These are phyloP conservation scores for Trametes polyzona DNA, from an alignment of 1,284 basidiomycete genomes.

Conservation along the genomic window DNA sequence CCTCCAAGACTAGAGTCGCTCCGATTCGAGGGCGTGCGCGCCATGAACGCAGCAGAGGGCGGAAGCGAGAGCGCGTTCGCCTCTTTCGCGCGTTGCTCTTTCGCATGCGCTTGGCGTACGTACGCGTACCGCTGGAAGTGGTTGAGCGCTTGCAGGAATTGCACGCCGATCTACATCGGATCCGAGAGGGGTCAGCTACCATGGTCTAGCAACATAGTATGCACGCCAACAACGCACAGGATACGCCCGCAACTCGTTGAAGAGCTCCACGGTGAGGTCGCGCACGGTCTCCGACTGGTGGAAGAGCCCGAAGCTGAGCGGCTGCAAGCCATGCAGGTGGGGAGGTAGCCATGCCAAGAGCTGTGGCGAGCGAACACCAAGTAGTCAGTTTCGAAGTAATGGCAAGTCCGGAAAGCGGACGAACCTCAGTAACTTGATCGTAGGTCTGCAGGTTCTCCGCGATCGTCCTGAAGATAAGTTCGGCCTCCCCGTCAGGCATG, in stretches of 20 bases:
- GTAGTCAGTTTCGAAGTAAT: neutral
- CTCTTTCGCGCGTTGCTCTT: slow-evolving; percentile 51
- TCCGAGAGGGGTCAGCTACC: no score
- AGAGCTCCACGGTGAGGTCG: slow-evolving; percentile 80
- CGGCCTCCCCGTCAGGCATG: slow-evolving; percentile 67
- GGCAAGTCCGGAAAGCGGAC: slow-evolving; percentile 28
- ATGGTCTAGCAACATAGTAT: no score
- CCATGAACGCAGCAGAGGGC: slow-evolving; percentile 31
- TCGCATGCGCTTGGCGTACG: slow-evolving; percentile 70
- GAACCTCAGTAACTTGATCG: slow-evolving; percentile 89
- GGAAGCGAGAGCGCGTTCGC: slow-evolving; percentile 42
- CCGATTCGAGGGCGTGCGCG: slow-evolving; percentile 51
- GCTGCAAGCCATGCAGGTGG: slow-evolving; percentile 82
- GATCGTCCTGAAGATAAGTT: slow-evolving; percentile 77
- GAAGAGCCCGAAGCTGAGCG: slow-evolving; percentile 88
- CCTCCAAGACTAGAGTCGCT: slow-evolving; percentile 51
- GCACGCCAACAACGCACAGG: slow-evolving; percentile 65
- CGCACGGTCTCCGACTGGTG: slow-evolving; percentile 81
- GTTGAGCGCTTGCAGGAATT: slow-evolving; percentile 85
- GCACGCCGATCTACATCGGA: slow-evolving; percentile 75
- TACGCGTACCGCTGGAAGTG: slow-evolving; percentile 91
- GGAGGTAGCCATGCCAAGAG: slow-evolving; percentile 79
- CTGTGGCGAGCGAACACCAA: slow-evolving; percentile 45
- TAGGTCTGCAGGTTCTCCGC: slow-evolving; percentile 74
- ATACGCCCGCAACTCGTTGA: slow-evolving; percentile 77